A percentile compares a stretch with the other conserved stretches of the same genome.
Evolutionary conservation across 2,329 filamentous ascomycete species (phyloP).

Genomic region (Colletotrichum musae): DNA sequence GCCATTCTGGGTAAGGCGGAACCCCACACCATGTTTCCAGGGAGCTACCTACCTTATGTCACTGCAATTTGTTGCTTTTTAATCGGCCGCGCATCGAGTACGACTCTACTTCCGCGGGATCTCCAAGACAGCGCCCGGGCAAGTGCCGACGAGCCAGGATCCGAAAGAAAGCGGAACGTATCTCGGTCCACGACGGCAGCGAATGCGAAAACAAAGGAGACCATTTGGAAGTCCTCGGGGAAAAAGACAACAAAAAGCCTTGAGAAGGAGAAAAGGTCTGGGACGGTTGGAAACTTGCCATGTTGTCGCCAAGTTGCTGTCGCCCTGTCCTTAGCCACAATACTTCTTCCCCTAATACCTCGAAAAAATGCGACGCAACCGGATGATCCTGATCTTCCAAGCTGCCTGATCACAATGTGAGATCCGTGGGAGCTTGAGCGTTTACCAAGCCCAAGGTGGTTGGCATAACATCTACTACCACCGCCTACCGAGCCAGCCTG

Average conservation of each 20-base stretch:
- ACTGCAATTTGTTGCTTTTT: constrained; percentile 16
- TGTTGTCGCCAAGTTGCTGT: constrained; percentile 20
- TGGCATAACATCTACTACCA: constrained; percentile 2
- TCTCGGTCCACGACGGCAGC: not conserved
- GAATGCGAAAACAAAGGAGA: not conserved
- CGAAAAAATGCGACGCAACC: constrained; percentile 33
- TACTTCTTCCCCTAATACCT: constrained; percentile 19
- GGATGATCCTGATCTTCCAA: constrained; percentile 38
- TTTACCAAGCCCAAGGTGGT: constrained; percentile 24
- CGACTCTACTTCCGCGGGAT: not conserved
- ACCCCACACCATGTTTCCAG: constrained; percentile 31
- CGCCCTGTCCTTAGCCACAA: constrained; percentile 34
- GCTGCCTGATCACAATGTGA: constrained; percentile 37
- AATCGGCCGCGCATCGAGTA: constrained; percentile 8
- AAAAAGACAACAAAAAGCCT: not conserved
- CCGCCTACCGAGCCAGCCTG: not conserved
- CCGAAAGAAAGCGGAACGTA: not conserved
- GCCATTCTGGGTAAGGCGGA: constrained; percentile 78
- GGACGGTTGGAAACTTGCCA: constrained; percentile 11
- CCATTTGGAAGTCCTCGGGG: not conserved
- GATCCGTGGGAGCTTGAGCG: constrained; percentile 23
- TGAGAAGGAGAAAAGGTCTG: not conserved
- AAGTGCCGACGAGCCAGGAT: constrained; percentile 31
- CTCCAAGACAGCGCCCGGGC: constrained; percentile 17
- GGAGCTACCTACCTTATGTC: constrained; percentile 15